Evolutionary conservation across 352 stramenopile genomes (phyloP).

Genomic region (Phytophthora pistaciae): DNA sequence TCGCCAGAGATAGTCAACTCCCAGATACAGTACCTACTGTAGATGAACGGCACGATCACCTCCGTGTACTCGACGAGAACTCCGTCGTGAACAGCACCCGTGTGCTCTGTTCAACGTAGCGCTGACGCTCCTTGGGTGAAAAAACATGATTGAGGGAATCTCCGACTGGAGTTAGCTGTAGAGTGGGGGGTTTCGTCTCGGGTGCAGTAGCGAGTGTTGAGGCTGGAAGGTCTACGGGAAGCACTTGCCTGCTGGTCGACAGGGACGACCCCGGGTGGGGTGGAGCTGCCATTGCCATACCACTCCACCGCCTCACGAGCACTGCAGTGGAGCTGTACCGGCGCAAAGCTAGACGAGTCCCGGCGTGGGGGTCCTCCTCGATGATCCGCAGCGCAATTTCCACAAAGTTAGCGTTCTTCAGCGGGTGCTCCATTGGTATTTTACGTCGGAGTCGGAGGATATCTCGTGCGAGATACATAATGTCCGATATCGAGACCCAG

Average conservation of each 20-base stretch:
- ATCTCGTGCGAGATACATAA: slow-evolving; percentile 8
- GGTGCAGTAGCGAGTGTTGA: neutral
- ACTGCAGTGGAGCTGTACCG: slow-evolving; percentile 5
- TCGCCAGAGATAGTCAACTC: neutral
- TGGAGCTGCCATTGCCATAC: neutral
- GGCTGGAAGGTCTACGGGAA: slow-evolving; percentile 4
- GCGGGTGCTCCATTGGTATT: slow-evolving; percentile 4
- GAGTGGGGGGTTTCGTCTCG: neutral
- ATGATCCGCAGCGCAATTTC: slow-evolving; percentile 22
- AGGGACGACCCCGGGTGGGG: neutral
- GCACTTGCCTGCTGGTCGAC: slow-evolving; percentile 11
- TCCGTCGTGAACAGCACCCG: slow-evolving; percentile 38
- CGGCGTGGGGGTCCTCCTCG: neutral
- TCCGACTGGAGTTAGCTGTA: neutral
- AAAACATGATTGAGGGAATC: neutral
- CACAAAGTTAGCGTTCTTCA: slow-evolving; percentile 11
- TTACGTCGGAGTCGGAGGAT: slow-evolving; percentile 10
- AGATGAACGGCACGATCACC: slow-evolving; percentile 41
- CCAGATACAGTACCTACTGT: slow-evolving; percentile 17
- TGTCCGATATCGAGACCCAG: slow-evolving; percentile 33
- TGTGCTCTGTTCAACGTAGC: slow-evolving; percentile 17
- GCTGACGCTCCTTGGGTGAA: slow-evolving; percentile 5
- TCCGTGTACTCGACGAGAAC: slow-evolving; percentile 42
- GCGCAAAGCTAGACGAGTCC: neutral
- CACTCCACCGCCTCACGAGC: slow-evolving; percentile 1